Conservation (phyloP, 1,284 basidiomycete genomes). For the Austroboletus niveus region DNA sequence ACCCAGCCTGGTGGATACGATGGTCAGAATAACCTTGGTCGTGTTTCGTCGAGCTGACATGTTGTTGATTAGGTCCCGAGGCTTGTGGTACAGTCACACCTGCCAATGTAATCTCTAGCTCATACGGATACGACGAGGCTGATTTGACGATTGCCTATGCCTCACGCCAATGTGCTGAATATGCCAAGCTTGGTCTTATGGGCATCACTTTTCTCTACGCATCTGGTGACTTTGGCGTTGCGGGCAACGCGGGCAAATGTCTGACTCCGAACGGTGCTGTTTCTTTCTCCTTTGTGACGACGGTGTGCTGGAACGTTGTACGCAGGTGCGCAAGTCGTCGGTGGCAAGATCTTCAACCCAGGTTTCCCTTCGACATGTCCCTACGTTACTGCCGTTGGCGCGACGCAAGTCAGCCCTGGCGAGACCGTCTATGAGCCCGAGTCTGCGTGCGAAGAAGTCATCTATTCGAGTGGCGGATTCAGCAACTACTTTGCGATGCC, state of each 20-base stretch:
- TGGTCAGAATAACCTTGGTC: conserved; percentile 8
- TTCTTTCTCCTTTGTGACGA: background rate
- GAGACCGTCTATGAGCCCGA: conserved; percentile 32
- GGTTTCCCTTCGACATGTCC: conserved; percentile 45
- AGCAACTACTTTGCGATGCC: conserved; percentile 40
- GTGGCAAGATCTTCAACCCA: conserved; percentile 48
- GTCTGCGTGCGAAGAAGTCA: conserved; percentile 29
- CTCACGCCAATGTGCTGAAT: conserved; percentile 54
- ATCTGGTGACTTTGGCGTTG: conserved; percentile 54
- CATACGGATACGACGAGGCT: conserved; percentile 50
- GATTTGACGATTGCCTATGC: conserved; percentile 46
- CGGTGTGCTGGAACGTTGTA: background rate
- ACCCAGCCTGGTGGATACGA: conserved; percentile 41
- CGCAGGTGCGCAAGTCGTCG: conserved; percentile 5
- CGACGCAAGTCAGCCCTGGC: conserved; percentile 40
- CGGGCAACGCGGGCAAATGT: conserved; percentile 39
- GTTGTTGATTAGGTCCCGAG: conserved; percentile 25
- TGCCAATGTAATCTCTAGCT: conserved; percentile 55
- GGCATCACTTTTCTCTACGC: conserved; percentile 50
- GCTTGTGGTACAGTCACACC: conserved; percentile 52
- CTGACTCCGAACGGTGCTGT: conserved; percentile 39
- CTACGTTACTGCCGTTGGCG: conserved; percentile 47
- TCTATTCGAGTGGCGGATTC: conserved; percentile 45
- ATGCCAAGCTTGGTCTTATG: conserved; percentile 49
- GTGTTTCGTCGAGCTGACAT: conserved; percentile 2